Percentiles rank a stretch among this genome's conserved stretches.
Conservation (phyloP, 305 asterid species). For the Solanum hybrid region DNA sequence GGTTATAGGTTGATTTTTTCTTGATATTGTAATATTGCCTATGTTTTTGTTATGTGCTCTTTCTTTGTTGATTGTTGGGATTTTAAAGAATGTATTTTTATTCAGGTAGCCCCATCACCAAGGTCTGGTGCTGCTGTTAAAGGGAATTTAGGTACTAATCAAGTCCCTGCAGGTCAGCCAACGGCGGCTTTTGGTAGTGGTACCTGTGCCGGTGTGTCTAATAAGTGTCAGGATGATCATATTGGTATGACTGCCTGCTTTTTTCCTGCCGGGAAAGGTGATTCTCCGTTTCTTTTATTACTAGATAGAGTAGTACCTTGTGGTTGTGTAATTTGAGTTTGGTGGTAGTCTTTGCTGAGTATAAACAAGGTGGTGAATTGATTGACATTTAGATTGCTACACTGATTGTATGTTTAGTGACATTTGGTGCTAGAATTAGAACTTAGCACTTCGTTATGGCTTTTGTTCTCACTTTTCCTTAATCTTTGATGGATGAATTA, state of each 20-base stretch:
- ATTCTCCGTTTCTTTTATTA: neutral
- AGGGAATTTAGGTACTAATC: slow-evolving; percentile 9
- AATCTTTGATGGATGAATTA: neutral
- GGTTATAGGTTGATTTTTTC: neutral
- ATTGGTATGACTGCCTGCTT: slow-evolving; percentile 28
- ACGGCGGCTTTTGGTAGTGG: neutral
- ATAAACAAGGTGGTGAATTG: neutral
- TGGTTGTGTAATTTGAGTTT: neutral
- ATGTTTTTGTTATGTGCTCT: neutral
- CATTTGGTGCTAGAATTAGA: neutral
- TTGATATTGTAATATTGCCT: neutral
- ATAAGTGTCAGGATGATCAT: slow-evolving; percentile 26
- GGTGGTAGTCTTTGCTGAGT: neutral
- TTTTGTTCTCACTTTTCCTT: neutral
- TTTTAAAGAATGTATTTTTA: neutral
- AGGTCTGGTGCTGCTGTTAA: slow-evolving; percentile 17
- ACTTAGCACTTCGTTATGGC: neutral
- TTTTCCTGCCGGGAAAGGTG: neutral
- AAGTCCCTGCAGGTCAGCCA: slow-evolving; percentile 10
- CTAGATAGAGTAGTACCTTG: slow-evolving; percentile 17
- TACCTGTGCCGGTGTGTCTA: slow-evolving; percentile 12
- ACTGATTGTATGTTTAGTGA: neutral
- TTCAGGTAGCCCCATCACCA: slow-evolving; percentile 34
- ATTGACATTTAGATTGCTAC: neutral
- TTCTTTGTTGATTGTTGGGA: neutral